Conservation (phyloP, 116 monocot species). For the Papilionanthe hybrid region DNA sequence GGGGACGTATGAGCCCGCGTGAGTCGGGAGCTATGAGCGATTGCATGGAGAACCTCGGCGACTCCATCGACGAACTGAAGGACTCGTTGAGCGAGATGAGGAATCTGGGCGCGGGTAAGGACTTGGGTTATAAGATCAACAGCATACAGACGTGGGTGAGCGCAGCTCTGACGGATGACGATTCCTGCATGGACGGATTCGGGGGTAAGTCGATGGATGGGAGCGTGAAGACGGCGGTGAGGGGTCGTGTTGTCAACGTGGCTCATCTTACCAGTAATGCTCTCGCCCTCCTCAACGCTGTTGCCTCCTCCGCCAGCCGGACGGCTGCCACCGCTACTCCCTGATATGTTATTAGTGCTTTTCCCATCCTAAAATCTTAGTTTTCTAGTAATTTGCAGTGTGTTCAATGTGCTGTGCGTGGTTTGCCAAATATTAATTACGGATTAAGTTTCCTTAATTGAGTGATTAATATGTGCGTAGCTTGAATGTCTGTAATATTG, state of each 20-base stretch:
- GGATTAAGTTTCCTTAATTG: no score
- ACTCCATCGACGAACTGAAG: constrained; percentile 15
- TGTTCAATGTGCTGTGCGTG: no score
- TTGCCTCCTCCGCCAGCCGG: no score
- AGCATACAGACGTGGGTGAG: constrained; percentile 35
- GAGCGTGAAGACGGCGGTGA: not conserved
- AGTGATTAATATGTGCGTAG: no score
- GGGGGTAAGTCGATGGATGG: not conserved
- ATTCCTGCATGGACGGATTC: constrained; percentile 28
- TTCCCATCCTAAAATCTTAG: no score
- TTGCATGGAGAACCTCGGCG: constrained; percentile 19
- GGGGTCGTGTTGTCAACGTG: constrained; percentile 10
- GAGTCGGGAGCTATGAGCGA: constrained; percentile 14
- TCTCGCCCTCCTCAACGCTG: constrained; percentile 5
- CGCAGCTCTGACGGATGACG: constrained; percentile 25
- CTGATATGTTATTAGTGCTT: no score
- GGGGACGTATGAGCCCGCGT: not conserved
- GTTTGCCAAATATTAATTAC: no score
- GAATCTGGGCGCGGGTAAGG: not conserved
- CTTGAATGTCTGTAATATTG: no score
- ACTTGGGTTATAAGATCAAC: no score
- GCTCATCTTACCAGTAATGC: constrained; percentile 25
- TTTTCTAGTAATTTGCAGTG: no score
- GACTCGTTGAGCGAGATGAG: constrained; percentile 19
- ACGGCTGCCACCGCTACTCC: no score